phyloP scores from a whole-genome alignment of 2,329 filamentous ascomycete genomes.

The Aspergillus piperis region DNA sequence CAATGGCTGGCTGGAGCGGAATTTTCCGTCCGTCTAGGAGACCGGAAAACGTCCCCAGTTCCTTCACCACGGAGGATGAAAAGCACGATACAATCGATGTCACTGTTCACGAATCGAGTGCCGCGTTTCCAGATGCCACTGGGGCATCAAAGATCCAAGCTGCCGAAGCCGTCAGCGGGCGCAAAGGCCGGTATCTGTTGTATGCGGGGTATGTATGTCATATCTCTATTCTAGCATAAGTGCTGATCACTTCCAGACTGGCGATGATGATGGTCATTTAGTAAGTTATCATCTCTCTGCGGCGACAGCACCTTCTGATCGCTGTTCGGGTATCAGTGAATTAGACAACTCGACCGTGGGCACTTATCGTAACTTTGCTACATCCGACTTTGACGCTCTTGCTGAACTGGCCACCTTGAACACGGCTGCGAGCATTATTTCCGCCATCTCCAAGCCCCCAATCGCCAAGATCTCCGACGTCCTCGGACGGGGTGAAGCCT shows the following conservation, averaged over 20 bases:
- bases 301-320: not conserved
- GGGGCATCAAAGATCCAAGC: slow-evolving; percentile 33
- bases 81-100: slow-evolving; percentile 14
- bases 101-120: slow-evolving; percentile 2
- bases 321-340: slow-evolving; percentile 27
- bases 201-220: slow-evolving; percentile 28
- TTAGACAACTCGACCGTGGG: slow-evolving; percentile 41
- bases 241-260: slow-evolving; percentile 23
- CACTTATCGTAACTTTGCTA: slow-evolving; percentile 45
- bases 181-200: slow-evolving; percentile 33
- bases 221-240: not conserved
- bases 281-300: slow-evolving; percentile 17
- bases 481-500: slow-evolving; percentile 43
- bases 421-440: slow-evolving; percentile 42
- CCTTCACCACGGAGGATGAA: slow-evolving; percentile 8
- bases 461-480: slow-evolving; percentile 49
- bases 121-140: slow-evolving; percentile 14
- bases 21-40: slow-evolving; percentile 1
- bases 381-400: slow-evolving; percentile 42
- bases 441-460: slow-evolving; percentile 44
- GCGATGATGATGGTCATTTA: slow-evolving; percentile 35
- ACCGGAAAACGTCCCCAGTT: not conserved
- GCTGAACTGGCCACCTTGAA: slow-evolving; percentile 38
- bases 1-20: slow-evolving; percentile 8
- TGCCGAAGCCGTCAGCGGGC: slow-evolving; percentile 31